These are phyloP conservation scores for Flaveria floridana DNA, from an alignment of 140 eudicot genomes.

Conservation along the genomic window DNA sequence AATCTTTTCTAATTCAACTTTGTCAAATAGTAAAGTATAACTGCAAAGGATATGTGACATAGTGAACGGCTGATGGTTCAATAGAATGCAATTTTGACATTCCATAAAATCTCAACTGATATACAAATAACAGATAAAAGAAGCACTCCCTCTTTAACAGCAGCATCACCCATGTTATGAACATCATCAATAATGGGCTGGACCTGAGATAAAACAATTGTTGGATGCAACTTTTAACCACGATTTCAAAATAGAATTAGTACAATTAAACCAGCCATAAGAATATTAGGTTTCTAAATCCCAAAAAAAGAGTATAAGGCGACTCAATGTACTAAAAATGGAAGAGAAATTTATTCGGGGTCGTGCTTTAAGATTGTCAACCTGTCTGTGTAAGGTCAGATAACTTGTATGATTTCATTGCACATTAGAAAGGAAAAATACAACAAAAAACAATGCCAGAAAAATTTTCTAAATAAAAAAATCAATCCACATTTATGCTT, in stretches of 20 bases:
- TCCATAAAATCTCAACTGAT: no score
- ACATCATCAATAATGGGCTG: slow-evolving; percentile 95
- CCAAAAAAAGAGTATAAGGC: background rate
- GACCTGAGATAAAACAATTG: slow-evolving; percentile 46
- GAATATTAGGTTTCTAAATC: no score
- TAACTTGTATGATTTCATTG: slow-evolving; percentile 88
- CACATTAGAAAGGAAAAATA: slow-evolving; percentile 47
- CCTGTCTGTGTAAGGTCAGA: slow-evolving; percentile 63
- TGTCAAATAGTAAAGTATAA: slow-evolving; percentile 75
- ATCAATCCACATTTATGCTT: background rate
- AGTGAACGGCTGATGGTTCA: background rate
- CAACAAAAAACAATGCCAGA: slow-evolving; percentile 3
- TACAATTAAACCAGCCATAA: no score
- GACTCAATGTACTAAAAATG: slow-evolving; percentile 70
- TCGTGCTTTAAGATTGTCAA: slow-evolving; percentile 79
- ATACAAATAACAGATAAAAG: slow-evolving; percentile 23
- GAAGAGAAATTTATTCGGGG: slow-evolving; percentile 91
- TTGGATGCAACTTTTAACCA: no score
- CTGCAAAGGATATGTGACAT: slow-evolving; percentile 42
- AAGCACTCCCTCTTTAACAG: slow-evolving; percentile 88
- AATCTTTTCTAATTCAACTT: slow-evolving; percentile 65
- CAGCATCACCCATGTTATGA: slow-evolving; percentile 80
- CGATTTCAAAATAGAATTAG: no score
- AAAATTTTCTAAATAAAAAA: background rate
- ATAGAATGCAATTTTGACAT: no score